Evolutionary conservation across 176 grass and related monocot species (phyloP).

Genomic region (Phoenix dactylifera): DNA sequence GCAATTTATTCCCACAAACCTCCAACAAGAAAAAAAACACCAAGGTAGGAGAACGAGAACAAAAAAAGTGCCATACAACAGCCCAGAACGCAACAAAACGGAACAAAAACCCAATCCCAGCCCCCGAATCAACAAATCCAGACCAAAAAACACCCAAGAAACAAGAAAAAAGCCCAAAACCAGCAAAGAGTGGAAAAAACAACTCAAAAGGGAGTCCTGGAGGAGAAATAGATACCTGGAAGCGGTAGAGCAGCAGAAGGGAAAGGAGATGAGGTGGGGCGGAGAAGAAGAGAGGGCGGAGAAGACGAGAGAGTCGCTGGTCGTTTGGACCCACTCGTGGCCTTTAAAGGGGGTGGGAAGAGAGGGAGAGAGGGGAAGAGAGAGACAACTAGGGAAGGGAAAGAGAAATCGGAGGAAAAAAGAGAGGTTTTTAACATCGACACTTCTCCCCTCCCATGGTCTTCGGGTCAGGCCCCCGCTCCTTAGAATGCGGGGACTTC

Average conservation of each 20-base stretch:
- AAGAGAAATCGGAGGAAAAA: not conserved
- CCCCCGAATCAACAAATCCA: too few relatives aligned
- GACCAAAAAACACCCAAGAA: not conserved
- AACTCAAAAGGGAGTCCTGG: not conserved
- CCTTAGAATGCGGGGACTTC: too few relatives aligned
- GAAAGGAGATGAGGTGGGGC: not conserved
- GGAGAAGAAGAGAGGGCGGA: too few relatives aligned
- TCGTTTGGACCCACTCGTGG: too few relatives aligned
- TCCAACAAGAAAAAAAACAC: too few relatives aligned
- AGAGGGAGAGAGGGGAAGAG: not conserved
- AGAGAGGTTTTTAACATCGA: not conserved
- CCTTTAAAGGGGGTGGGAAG: too few relatives aligned
- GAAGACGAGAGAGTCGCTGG: too few relatives aligned
- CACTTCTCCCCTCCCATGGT: not conserved
- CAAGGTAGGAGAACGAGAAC: too few relatives aligned
- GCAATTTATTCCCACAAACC: too few relatives aligned
- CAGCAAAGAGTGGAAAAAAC: too few relatives aligned
- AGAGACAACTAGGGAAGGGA: not conserved
- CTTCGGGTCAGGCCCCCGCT: not conserved
- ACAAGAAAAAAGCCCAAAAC: not conserved
- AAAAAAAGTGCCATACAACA: too few relatives aligned
- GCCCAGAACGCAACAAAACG: not conserved
- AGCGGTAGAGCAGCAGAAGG: not conserved
- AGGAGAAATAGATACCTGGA: too few relatives aligned
- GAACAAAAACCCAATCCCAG: not conserved